Conservation (phyloP, 139 green algal genomes). For the Nannochloris sp. region DNA sequence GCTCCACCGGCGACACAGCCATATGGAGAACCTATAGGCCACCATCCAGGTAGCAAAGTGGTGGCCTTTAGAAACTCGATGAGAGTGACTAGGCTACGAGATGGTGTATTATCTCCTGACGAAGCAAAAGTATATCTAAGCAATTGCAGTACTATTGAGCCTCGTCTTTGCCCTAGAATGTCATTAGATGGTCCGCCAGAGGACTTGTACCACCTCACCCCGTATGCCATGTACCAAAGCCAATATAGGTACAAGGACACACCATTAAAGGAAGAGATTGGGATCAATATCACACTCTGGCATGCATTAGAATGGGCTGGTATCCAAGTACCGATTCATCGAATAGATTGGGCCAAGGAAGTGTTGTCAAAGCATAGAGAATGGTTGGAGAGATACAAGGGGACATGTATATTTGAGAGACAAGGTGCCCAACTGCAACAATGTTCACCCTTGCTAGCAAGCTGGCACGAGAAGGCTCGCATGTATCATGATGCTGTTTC, state of each 20-base stretch:
- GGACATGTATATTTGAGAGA: neutral
- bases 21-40: slow-evolving; percentile 16
- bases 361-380: neutral
- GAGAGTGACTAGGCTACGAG: slow-evolving; percentile 16
- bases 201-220: slow-evolving; percentile 22
- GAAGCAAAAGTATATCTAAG: slow-evolving; percentile 22
- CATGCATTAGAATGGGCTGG: neutral
- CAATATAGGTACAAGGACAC: slow-evolving; percentile 12
- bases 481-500: neutral
- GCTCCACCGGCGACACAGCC: neutral
- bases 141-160: slow-evolving; percentile 6
- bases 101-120: slow-evolving; percentile 27
- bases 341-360: neutral
- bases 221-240: slow-evolving; percentile 21
- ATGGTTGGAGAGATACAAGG: neutral
- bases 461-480: neutral
- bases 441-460: neutral
- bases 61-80: slow-evolving; percentile 27
- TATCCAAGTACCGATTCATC: neutral
- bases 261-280: neutral
- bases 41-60: slow-evolving; percentile 12
- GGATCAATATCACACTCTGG: neutral
- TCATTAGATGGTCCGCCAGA: neutral
- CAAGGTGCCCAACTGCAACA: neutral
- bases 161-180: neutral